Percentiles rank a stretch among this genome's conserved stretches.
These are phyloP conservation scores for Blepharisma stoltei DNA, from an alignment of 73 alveolate genomes.

Conservation along the genomic window DNA sequence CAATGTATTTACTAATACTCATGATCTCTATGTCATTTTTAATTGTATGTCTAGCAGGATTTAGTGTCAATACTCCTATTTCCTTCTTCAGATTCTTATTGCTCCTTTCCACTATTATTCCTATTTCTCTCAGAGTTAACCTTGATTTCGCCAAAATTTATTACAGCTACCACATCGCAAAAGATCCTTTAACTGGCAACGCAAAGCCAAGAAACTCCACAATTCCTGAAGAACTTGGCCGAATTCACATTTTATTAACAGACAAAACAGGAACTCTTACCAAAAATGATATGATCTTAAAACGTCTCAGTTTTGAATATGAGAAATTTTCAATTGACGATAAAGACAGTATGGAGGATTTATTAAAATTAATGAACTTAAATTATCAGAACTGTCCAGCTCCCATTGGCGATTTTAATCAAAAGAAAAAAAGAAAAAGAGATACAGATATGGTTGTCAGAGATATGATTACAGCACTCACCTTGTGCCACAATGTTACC, in stretches of 20 bases:
- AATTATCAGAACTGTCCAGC: constrained; percentile 9
- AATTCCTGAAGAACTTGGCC: constrained; percentile 92
- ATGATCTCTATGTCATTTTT: constrained; percentile 58
- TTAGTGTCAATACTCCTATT: constrained; percentile 63
- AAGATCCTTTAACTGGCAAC: constrained; percentile 72
- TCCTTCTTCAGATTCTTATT: constrained; percentile 39
- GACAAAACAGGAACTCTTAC: constrained; percentile 97
- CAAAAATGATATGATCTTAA: constrained; percentile 89
- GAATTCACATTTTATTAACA: constrained; percentile 76
- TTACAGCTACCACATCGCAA: constrained; percentile 54
- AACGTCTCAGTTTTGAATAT: neutral
- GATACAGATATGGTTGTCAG: constrained; percentile 67
- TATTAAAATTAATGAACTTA: neutral
- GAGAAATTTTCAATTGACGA: neutral
- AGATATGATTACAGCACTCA: constrained; percentile 80
- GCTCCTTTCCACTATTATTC: constrained; percentile 76
- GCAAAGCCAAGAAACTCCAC: constrained; percentile 79
- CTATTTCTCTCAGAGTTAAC: constrained; percentile 84
- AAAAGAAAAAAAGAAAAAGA: constrained; percentile 50
- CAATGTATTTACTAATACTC: constrained; percentile 68
- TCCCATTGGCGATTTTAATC: constrained; percentile 13
- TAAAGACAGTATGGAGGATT: neutral
- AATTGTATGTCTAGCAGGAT: constrained; percentile 66
- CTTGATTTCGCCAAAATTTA: constrained; percentile 80
- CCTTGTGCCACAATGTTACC: constrained; percentile 91